Conservation (phyloP, 305 asterid species). For the Rubia tinctorum region DNA sequence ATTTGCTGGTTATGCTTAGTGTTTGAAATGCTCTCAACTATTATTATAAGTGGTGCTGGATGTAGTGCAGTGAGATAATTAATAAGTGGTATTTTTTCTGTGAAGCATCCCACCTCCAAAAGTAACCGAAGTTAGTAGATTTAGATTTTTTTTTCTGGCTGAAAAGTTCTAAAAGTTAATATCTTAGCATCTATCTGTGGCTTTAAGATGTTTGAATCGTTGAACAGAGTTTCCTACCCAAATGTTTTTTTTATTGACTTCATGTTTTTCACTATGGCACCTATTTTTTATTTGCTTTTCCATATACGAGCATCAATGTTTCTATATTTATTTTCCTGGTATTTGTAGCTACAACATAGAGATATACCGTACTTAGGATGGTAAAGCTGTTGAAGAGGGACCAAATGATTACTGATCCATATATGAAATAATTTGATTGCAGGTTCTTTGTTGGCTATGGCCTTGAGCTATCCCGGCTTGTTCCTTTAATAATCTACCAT, state of each 20-base stretch:
- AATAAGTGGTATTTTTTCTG: neutral
- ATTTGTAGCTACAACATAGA: neutral
- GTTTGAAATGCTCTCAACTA: slow-evolving; percentile 1
- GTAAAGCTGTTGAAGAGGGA: neutral
- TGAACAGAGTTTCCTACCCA: neutral
- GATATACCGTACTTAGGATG: neutral
- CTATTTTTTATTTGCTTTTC: neutral
- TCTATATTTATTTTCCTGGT: neutral
- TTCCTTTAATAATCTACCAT: slow-evolving; percentile 73
- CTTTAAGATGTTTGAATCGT: neutral
- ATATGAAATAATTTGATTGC: slow-evolving; percentile 14
- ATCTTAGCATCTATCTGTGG: neutral
- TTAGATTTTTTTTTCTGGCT: neutral
- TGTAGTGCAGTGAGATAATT: neutral
- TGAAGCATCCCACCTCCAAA: neutral
- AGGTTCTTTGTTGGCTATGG: slow-evolving; percentile 98
- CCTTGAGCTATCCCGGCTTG: slow-evolving; percentile 76
- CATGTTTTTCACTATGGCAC: neutral
- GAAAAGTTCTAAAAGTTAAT: neutral
- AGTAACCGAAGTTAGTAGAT: neutral
- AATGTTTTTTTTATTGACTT: neutral
- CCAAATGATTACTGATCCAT: slow-evolving; percentile 7
- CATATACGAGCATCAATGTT: neutral
- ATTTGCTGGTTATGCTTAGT: neutral
- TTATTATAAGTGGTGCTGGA: neutral